phyloP scores from a whole-genome alignment of 305 asterid species.

The Fraxinus paxiana region DNA sequence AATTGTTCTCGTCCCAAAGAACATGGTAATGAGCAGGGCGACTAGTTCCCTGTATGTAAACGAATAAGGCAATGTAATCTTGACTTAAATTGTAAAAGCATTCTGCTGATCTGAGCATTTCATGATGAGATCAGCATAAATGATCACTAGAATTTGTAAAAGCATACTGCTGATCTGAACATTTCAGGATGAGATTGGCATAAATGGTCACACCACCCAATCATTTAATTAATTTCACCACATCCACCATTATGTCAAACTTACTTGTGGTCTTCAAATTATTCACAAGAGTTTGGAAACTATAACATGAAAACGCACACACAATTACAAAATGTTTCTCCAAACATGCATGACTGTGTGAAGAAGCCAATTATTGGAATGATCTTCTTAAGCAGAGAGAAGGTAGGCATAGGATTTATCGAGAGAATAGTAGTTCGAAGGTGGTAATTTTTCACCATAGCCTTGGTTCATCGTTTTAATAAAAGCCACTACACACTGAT shows the following conservation, averaged over 20 bases:
- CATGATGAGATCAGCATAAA: background rate
- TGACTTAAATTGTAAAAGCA: background rate
- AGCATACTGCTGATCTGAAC: background rate
- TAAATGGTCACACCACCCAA: background rate
- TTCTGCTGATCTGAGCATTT: background rate
- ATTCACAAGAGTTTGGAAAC: background rate
- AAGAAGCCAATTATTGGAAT: background rate
- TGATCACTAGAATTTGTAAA: background rate
- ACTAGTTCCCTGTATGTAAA: slow-evolving; percentile 70
- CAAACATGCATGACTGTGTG: background rate
- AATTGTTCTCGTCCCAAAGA: slow-evolving; percentile 95
- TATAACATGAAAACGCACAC: background rate
- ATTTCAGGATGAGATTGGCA: background rate
- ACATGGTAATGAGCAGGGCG: slow-evolving; percentile 98
- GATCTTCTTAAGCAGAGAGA: background rate
- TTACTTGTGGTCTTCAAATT: background rate
- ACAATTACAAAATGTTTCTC: background rate
- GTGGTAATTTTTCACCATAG: background rate
- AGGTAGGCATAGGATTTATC: background rate
- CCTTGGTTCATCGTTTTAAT: background rate
- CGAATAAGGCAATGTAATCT: background rate
- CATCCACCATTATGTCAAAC: background rate
- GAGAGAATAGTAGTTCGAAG: background rate
- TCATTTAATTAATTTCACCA: background rate
- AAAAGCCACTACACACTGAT: background rate